Evolutionary conservation across 2,329 filamentous ascomycete genomes (phyloP), one percentile per base, ranked within the genome.

Genomic region (Canariomyces notabilis): DNA sequence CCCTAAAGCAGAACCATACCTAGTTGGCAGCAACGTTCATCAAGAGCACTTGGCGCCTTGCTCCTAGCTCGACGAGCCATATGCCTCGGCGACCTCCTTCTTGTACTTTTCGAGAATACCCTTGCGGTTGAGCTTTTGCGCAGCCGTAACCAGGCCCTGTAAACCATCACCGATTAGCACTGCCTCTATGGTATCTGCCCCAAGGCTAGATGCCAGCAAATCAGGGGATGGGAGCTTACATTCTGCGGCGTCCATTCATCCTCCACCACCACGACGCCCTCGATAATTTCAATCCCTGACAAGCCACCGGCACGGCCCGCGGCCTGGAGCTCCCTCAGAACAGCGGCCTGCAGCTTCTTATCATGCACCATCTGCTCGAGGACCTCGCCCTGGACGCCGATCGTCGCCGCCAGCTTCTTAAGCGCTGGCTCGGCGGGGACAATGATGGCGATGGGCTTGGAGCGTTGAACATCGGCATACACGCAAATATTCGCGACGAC

Each of bases 181-280:
- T 36, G 8, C 26, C 26, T 29, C 8, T 8, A 4, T 29, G 9
- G 14, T 29, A 29, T 29, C 26, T n/a, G n/a, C n/a, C n/a, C n/a
- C n/a, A n/a, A n/a, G 26, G 9, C 26, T 29, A 29, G 26, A 18
- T 6, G n/a, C 14, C 4, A 31, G 12, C 31, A 40, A 23, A 20
- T 34, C 9, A 34, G 19, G 12, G 16, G 15, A 15, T 1, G 5
- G 6, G 18, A 33, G 26, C 80, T 76, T 65, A 85, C 82, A 59
- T 86, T 87, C 55, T 86, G 80, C 36, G 83, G 80, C 8, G 82
- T 87, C 83, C 83, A 87, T 64, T 87, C 83, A 66, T 87, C 83
- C 52, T 86, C 82, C 0, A 80, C 79, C 56, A 87, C 60, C 2
- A 86, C 83, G 11, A 87, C 80, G 50, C 83, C 83, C 51, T 85